Evolutionary conservation across 139 green algal genomes (phyloP).

Genomic region (Tetradesmus lagerheimii): DNA sequence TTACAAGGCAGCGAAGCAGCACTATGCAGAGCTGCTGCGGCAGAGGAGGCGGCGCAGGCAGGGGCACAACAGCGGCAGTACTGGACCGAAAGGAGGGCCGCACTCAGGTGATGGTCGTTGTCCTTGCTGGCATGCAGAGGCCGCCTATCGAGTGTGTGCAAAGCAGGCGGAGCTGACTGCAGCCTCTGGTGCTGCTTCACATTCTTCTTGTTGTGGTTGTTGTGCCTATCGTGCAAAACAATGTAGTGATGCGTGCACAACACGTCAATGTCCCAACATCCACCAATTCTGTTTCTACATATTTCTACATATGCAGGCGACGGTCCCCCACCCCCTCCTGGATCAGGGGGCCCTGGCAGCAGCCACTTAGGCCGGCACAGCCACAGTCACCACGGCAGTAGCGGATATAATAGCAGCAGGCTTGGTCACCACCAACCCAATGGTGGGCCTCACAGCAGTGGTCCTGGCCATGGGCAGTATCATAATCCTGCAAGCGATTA

Average conservation of each 20-base stretch:
- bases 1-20: constrained; percentile 2
- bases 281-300: neutral
- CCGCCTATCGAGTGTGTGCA: too few relatives aligned
- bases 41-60: neutral
- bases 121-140: too few relatives aligned
- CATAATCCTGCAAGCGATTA: neutral
- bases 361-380: neutral
- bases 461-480: neutral
- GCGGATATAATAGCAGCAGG: neutral
- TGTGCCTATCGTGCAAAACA: too few relatives aligned
- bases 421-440: neutral
- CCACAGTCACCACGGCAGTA: constrained; percentile 10
- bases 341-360: neutral
- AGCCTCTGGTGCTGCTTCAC: too few relatives aligned
- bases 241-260: too few relatives aligned
- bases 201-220: too few relatives aligned
- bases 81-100: neutral
- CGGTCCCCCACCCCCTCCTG: too few relatives aligned
- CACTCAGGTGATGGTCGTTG: neutral
- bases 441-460: neutral
- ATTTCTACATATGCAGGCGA: neutral
- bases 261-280: too few relatives aligned
- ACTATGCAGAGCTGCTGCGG: neutral
- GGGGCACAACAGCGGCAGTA: constrained; percentile 1
- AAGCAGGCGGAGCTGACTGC: too few relatives aligned